phyloP scores from a whole-genome alignment of 2,329 filamentous ascomycete species.

The Capronia americana region DNA sequence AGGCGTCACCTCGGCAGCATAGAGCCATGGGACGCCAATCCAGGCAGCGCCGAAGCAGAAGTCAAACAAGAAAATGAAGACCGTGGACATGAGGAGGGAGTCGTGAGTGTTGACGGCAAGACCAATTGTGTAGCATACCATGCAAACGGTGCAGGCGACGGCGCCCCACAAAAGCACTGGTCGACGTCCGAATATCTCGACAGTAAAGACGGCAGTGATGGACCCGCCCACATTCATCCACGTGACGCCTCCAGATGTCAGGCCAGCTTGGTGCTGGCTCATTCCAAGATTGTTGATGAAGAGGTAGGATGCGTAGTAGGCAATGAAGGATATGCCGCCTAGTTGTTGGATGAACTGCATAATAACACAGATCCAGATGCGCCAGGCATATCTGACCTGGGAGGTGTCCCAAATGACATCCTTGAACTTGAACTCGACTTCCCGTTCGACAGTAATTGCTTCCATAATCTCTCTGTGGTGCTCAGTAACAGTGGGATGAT shows the following conservation, averaged over 20 bases:
- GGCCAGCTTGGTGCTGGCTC: conserved; percentile 8
- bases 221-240: background rate
- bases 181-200: conserved; percentile 7
- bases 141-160: conserved; percentile 10
- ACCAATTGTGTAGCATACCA: conserved; percentile 33
- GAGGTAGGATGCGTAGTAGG: conserved; percentile 11
- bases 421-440: conserved; percentile 5
- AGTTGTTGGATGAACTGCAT: conserved; percentile 11
- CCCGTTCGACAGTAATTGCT: background rate
- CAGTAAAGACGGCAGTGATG: conserved; percentile 5
- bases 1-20: conserved; percentile 56
- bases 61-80: conserved; percentile 91
- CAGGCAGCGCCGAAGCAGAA: conserved; percentile 89
- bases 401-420: conserved; percentile 5
- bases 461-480: conserved; percentile 3
- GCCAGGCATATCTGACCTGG: conserved; percentile 8
- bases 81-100: conserved; percentile 70
- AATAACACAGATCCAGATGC: conserved; percentile 12
- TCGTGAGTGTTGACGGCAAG: conserved; percentile 53
- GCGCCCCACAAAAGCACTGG: conserved; percentile 11
- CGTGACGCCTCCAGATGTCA: background rate
- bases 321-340: conserved; percentile 6
- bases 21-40: conserved; percentile 67
- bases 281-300: conserved; percentile 14
- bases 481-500: background rate